A percentile compares a stretch with the other conserved stretches of the same genome.
Evolutionary conservation across 2,329 filamentous ascomycete species (phyloP).

Genomic region (Scytalidium lignicola): DNA sequence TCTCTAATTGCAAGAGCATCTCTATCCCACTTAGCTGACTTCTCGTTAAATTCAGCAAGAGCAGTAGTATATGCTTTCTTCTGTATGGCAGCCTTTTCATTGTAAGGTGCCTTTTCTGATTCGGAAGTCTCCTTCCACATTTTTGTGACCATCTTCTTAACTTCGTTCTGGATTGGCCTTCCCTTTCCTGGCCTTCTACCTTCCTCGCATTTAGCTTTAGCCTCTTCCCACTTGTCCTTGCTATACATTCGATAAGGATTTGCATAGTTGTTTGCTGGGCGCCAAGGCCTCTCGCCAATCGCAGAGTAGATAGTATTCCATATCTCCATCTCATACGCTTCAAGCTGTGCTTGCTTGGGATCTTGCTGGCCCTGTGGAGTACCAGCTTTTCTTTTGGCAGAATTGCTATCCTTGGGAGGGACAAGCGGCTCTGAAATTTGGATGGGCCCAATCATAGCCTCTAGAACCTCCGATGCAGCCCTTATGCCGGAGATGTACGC

Average conservation of each 20-base stretch:
- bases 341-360: constrained; percentile 45
- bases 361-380: constrained; percentile 35
- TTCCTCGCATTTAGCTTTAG: constrained; percentile 56
- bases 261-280: constrained; percentile 66
- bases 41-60: constrained; percentile 53
- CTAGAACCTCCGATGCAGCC: constrained; percentile 80
- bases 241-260: constrained; percentile 91
- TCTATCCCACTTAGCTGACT: constrained; percentile 67
- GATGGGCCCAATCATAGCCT: constrained; percentile 76
- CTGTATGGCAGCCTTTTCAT: constrained; percentile 66
- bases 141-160: constrained; percentile 77
- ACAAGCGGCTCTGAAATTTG: constrained; percentile 71
- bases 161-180: constrained; percentile 69
- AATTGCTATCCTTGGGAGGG: constrained; percentile 48
- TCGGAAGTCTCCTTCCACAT: constrained; percentile 80
- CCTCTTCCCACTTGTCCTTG: constrained; percentile 66
- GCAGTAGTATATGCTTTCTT: constrained; percentile 59
- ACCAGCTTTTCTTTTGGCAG: constrained; percentile 50
- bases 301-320: constrained; percentile 45
- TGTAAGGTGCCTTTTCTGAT: constrained; percentile 70
- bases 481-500: constrained; percentile 91
- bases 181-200: constrained; percentile 59
- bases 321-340: constrained; percentile 52
- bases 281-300: constrained; percentile 70
- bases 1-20: constrained; percentile 51